These are phyloP conservation scores for Rhodotorula mucilaginosa DNA, from an alignment of 1,284 basidiomycete species.

Conservation along the genomic window DNA sequence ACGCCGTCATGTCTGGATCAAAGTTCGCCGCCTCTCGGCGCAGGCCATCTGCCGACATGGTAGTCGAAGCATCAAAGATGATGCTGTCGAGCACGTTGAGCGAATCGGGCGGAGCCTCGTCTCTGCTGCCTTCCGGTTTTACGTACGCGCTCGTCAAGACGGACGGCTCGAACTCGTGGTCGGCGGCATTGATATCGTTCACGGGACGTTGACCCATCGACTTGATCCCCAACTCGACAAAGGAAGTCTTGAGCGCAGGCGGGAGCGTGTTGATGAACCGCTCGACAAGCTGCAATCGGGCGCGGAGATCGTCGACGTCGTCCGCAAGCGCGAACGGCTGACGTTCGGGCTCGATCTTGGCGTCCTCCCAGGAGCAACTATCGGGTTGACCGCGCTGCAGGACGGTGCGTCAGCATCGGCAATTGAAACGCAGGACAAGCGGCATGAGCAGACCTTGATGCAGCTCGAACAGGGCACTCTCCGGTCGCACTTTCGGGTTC, in stretches of 20 bases:
- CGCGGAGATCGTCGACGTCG: slow-evolving; percentile 24
- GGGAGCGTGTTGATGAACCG: slow-evolving; percentile 26
- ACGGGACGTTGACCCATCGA: background rate
- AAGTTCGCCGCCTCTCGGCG: background rate
- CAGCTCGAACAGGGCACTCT: slow-evolving; percentile 28
- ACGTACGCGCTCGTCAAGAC: background rate
- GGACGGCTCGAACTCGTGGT: background rate
- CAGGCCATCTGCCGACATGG: background rate
- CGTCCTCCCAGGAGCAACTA: slow-evolving; percentile 14
- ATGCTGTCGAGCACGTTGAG: slow-evolving; percentile 22
- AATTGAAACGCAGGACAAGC: background rate
- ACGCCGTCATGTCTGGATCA: slow-evolving; percentile 14
- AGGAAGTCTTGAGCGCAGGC: background rate
- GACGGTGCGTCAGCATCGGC: background rate
- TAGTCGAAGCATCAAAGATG: slow-evolving; percentile 1
- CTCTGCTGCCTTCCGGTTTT: background rate
- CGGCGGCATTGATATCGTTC: background rate
- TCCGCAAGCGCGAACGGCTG: slow-evolving; percentile 25
- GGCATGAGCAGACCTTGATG: slow-evolving; percentile 6
- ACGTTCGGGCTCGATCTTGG: slow-evolving; percentile 33
- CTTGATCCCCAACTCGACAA: slow-evolving; percentile 23
- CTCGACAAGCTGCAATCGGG: slow-evolving; percentile 8
- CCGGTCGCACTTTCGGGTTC: slow-evolving; percentile 22
- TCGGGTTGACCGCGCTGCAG: slow-evolving; percentile 2
- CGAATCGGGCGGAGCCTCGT: slow-evolving; percentile 11